phyloP scores from a whole-genome alignment of 371 early-diverging fungal species.

The Lichtheimia corymbifera region DNA sequence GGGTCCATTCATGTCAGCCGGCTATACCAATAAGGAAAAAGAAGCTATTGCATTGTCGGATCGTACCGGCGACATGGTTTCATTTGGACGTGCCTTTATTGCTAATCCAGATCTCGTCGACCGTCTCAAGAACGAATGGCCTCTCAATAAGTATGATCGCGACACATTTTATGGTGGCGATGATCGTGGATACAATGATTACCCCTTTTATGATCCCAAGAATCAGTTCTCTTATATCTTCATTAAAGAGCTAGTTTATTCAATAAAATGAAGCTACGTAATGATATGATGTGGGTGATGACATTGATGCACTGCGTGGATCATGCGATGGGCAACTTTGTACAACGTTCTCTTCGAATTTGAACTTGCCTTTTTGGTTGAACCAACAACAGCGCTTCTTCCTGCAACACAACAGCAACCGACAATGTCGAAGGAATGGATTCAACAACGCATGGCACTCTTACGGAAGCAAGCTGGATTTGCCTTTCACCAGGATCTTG shows the following conservation, averaged over 20 bases:
- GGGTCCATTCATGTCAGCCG: slow-evolving; percentile 29
- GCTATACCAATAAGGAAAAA: slow-evolving; percentile 20
- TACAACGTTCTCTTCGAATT: too few relatives aligned
- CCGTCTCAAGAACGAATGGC: slow-evolving; percentile 27
- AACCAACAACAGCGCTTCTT: too few relatives aligned
- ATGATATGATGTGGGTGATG: too few relatives aligned
- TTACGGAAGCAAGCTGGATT: slow-evolving; percentile 42
- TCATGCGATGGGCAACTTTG: too few relatives aligned
- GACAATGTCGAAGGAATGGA: slow-evolving; percentile 38
- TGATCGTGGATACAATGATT: slow-evolving; percentile 26
- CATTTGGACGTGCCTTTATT: slow-evolving; percentile 35
- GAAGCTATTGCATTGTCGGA: slow-evolving; percentile 21
- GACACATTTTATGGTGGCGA: slow-evolving; percentile 20
- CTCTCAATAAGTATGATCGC: slow-evolving; percentile 27
- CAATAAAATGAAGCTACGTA: too few relatives aligned
- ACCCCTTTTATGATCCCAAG: slow-evolving; percentile 24
- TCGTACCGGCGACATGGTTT: slow-evolving; percentile 24
- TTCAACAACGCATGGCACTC: slow-evolving; percentile 39
- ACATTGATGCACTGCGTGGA: too few relatives aligned
- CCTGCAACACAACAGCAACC: too few relatives aligned
- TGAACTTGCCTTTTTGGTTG: too few relatives aligned
- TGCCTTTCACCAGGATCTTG: slow-evolving; percentile 45
- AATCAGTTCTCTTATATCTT: too few relatives aligned
- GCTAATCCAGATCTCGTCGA: slow-evolving; percentile 40
- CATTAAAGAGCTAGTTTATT: too few relatives aligned